Percentiles rank a stretch among this genome's conserved stretches.
These are phyloP conservation scores for Letharia lupina DNA, from an alignment of 495 filamentous ascomycete genomes.

Conservation along the genomic window DNA sequence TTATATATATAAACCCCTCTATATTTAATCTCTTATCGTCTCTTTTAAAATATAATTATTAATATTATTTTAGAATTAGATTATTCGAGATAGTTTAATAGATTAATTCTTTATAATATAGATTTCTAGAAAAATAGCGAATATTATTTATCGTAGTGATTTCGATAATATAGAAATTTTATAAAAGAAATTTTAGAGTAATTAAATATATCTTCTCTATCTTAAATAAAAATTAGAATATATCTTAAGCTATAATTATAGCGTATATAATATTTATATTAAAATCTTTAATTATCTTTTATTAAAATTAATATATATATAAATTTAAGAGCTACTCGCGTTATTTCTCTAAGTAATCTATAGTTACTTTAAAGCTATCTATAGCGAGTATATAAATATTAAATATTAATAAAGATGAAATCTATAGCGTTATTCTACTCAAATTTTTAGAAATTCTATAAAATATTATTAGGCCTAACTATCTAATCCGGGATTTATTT, in stretches of 20 bases:
- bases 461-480: neutral
- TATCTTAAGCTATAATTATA: too few species aligned
- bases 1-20: conserved; percentile 5
- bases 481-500: conserved; percentile 12
- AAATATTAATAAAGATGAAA: conserved; percentile 10
- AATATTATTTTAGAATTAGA: neutral
- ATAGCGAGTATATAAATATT: conserved; percentile 1
- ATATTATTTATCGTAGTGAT: neutral
- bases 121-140: neutral
- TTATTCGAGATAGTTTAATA: neutral
- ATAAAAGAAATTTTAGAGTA: too few species aligned
- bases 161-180: neutral
- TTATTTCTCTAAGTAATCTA: neutral
- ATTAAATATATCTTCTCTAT: too few species aligned
- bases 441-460: conserved; percentile 8
- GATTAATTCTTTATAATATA: neutral
- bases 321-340: too few species aligned
- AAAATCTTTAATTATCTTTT: too few species aligned
- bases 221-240: too few species aligned
- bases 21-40: neutral
- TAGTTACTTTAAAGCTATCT: neutral
- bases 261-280: too few species aligned
- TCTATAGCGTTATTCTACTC: conserved; percentile 9
- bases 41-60: neutral
- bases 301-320: too few species aligned